Percentiles rank a stretch among this genome's conserved stretches.
phyloP scores from a whole-genome alignment of 2,329 filamentous ascomycete species.

The Zalaria sp. region DNA sequence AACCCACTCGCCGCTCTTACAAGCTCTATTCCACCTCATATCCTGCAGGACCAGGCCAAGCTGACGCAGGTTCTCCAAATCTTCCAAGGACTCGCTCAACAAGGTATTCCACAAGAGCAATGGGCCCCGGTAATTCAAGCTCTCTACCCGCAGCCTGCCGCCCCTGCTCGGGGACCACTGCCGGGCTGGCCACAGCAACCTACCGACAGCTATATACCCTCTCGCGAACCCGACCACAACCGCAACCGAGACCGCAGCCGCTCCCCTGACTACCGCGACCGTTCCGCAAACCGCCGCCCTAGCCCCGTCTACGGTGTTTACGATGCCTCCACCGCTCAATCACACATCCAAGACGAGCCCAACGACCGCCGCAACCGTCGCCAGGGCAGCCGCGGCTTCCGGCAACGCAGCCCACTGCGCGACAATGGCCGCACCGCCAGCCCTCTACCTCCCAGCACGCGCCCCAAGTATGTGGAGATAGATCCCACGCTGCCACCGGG shows the following conservation, averaged over 20 bases:
- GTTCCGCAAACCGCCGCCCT: slow-evolving; percentile 43
- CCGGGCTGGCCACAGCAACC: slow-evolving; percentile 4
- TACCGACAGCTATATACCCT: neutral
- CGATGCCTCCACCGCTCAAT: slow-evolving; percentile 33
- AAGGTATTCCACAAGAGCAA: slow-evolving; percentile 65
- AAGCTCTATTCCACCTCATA: slow-evolving; percentile 20
- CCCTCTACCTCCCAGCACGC: slow-evolving; percentile 29
- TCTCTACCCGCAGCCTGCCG: slow-evolving; percentile 20
- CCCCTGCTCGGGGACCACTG: slow-evolving; percentile 5
- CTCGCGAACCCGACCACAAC: slow-evolving; percentile 18
- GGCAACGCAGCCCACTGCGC: slow-evolving; percentile 68
- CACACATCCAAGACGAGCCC: slow-evolving; percentile 6
- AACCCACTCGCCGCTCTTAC: slow-evolving; percentile 5
- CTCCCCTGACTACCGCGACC: slow-evolving; percentile 61
- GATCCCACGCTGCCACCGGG: slow-evolving; percentile 61
- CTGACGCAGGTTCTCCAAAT: slow-evolving; percentile 60
- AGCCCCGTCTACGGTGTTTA: slow-evolving; percentile 63
- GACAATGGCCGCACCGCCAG: slow-evolving; percentile 50
- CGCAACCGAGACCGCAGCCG: slow-evolving; percentile 56
- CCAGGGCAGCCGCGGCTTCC: slow-evolving; percentile 46
- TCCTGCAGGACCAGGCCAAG: slow-evolving; percentile 26
- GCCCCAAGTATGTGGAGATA: slow-evolving; percentile 62
- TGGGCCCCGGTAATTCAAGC: slow-evolving; percentile 47
- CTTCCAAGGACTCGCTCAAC: slow-evolving; percentile 60
- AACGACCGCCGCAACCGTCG: slow-evolving; percentile 26